phyloP scores from a whole-genome alignment of 169 alveolate species.

The Cryptosporidium viatorum region DNA sequence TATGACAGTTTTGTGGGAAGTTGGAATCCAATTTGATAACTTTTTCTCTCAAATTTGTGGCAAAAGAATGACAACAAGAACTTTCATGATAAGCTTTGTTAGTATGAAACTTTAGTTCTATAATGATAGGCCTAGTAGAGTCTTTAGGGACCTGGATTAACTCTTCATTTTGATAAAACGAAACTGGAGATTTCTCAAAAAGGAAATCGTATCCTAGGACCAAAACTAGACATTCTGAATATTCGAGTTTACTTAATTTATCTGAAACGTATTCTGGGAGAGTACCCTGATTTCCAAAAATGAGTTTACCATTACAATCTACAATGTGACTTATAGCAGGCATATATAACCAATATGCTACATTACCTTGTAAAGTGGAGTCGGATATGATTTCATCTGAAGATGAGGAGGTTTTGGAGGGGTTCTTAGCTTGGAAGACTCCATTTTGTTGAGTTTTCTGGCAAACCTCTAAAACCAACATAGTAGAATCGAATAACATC shows the following conservation, averaged over 20 bases:
- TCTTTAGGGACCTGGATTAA: conserved; percentile 34
- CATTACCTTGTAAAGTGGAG: conserved; percentile 38
- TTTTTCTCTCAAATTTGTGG: conserved; percentile 19
- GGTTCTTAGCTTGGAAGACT: background rate
- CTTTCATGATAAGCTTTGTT: conserved; percentile 37
- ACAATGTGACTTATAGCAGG: conserved; percentile 54
- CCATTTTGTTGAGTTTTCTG: background rate
- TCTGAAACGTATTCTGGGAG: conserved; percentile 34
- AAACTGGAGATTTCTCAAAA: conserved; percentile 25
- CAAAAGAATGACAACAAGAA: conserved; percentile 60
- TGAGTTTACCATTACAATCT: conserved; percentile 36
- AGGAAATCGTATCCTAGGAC: conserved; percentile 28
- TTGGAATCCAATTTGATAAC: conserved; percentile 22
- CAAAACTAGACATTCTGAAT: conserved; percentile 17
- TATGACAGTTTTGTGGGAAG: conserved; percentile 53
- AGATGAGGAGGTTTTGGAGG: conserved; percentile 27
- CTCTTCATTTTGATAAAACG: conserved; percentile 20
- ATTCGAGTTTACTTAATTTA: conserved; percentile 29
- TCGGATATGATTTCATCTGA: conserved; percentile 45
- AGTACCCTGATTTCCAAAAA: conserved; percentile 61
- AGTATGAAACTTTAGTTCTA: conserved; percentile 42
- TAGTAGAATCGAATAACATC: conserved; percentile 38
- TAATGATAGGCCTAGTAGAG: conserved; percentile 29
- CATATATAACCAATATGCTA: conserved; percentile 25
- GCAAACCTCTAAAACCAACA: conserved; percentile 23